phyloP scores from a whole-genome alignment of 352 stramenopile species.

The Pythium grandisporangium region DNA sequence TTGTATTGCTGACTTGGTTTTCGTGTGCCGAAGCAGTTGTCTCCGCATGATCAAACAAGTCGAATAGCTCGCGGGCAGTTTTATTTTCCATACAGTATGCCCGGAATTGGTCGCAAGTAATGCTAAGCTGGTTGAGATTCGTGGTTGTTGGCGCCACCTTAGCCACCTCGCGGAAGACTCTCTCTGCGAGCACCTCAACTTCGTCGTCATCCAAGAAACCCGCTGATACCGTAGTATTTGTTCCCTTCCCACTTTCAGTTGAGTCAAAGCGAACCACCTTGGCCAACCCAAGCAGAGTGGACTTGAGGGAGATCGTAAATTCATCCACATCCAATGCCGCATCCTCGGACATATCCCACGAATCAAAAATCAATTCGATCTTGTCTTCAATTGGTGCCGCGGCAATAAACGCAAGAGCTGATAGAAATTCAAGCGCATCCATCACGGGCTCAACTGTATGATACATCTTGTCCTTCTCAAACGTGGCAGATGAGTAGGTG shows the following conservation, averaged over 20 bases:
- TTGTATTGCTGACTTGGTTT: neutral
- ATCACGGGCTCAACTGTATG: conserved; percentile 18
- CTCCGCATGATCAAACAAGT: conserved; percentile 47
- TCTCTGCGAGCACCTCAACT: conserved; percentile 45
- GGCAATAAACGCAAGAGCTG: conserved; percentile 59
- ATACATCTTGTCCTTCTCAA: too few relatives aligned
- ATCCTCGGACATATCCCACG: conserved; percentile 83
- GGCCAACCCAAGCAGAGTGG: conserved; percentile 51
- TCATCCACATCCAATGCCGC: conserved; percentile 70
- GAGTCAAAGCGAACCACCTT: conserved; percentile 72
- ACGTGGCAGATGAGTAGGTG: too few relatives aligned
- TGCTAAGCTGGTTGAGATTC: conserved; percentile 22
- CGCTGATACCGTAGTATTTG: neutral
- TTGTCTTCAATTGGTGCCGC: conserved; percentile 59
- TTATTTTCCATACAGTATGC: conserved; percentile 65
- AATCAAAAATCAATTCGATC: conserved; percentile 78
- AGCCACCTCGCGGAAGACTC: conserved; percentile 60
- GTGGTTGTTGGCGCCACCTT: conserved; percentile 12
- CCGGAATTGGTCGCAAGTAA: conserved; percentile 75
- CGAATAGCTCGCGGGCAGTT: conserved; percentile 40
- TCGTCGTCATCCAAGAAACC: conserved; percentile 50
- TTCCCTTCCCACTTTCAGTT: too few relatives aligned
- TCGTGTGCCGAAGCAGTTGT: too few relatives aligned
- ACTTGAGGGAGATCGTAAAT: conserved; percentile 85
- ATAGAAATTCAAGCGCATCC: conserved; percentile 76